Conservation (phyloP, 306 rosid species). For the Gastrolobium bilobum region DNA sequence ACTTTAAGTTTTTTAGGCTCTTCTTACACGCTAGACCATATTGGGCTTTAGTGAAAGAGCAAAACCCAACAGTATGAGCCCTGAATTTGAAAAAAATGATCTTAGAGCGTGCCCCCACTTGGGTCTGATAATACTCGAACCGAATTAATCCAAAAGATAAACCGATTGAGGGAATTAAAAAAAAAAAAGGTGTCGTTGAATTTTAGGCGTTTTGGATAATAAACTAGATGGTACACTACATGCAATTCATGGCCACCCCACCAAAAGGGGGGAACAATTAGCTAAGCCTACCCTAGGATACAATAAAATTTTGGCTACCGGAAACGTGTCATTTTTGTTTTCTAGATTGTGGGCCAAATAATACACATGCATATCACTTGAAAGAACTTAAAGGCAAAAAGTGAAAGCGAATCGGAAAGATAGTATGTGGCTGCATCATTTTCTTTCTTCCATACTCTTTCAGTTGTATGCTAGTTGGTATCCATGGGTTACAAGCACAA, state of each 20-base stretch:
- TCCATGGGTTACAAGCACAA: conserved; percentile 10
- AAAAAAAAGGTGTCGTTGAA: neutral
- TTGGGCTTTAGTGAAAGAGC: no score
- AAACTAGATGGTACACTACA: neutral
- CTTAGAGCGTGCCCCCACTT: no score
- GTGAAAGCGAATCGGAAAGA: neutral
- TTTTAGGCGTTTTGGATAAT: neutral
- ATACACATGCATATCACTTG: conserved; percentile 15
- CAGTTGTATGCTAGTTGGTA: neutral
- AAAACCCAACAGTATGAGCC: no score
- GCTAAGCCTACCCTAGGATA: neutral
- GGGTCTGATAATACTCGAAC: no score
- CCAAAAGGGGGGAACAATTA: neutral
- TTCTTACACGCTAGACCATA: no score
- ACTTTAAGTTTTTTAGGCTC: no score
- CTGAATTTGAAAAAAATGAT: no score
- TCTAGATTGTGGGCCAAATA: neutral
- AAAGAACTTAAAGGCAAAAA: neutral
- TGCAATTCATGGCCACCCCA: neutral
- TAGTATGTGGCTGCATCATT: neutral
- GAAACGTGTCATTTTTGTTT: neutral
- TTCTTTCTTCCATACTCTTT: neutral
- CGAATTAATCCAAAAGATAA: no score
- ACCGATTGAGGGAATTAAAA: no score
- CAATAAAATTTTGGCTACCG: neutral